Evolutionary conservation across 1,139 yeast genomes (phyloP), one percentile per base, ranked within the genome.

Genomic region (Kurtzmaniella quercitrusa): DNA sequence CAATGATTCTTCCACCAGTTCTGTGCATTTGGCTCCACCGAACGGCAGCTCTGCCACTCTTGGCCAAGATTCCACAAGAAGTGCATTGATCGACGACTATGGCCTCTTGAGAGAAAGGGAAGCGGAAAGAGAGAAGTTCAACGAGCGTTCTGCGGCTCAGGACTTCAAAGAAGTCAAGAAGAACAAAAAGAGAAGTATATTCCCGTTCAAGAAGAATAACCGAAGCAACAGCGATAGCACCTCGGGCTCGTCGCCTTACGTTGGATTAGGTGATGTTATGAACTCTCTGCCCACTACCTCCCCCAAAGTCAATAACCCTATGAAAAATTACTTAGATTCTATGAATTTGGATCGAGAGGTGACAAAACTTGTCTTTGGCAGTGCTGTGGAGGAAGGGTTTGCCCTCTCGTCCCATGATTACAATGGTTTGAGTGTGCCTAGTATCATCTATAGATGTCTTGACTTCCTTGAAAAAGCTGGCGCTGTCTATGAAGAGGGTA

Each of bases 401-500:
- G 65, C 68, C 39, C 59, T 75, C 39, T 83, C 82, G 34, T 76
- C 70, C 34, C 77, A 66, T 50, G 66, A 58, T 4, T 65, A 73
- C 39, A 70, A 68, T 45, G 79, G 77, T 1, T 59, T 59, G 31
- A 55, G 53, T 14, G 79, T 93, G 10, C 98, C 98, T 1, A 81
- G 93, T 39, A 80, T 93, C 10, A 78, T 89, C 18, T 85, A 68
- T 56, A 70, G 96, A 47, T 89, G 96, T 56, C 61, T 93, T 38
- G 88, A 82, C 47, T 85, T 76, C 53, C 69, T 93, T 41, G 74
- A 77, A 44, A 75, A 71, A 40, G 77, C 83, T 18, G 82, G 86
- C 10, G 96, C 95, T 0, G 70, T 85, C 16, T 79, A 78, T 50
- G 95, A 89, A 60, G 96, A 91, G 58, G 98, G 98, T 3, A 79